Evolutionary conservation across 129 eudicot genomes (phyloP).

Genomic region (Scalesia atractyloides): DNA sequence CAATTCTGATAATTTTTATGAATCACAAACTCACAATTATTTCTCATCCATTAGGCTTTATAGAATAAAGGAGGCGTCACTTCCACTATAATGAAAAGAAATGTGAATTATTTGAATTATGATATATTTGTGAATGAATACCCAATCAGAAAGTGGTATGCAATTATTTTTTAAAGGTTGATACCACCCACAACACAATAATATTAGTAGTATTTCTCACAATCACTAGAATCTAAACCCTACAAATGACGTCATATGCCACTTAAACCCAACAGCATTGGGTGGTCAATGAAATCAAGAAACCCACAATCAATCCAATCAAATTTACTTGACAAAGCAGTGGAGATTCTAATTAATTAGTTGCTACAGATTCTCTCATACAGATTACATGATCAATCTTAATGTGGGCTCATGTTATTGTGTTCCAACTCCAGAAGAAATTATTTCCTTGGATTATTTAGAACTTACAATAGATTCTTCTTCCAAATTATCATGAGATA

Average conservation of each 20-base stretch:
- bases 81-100: constrained; percentile 18
- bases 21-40: background rate
- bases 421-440: constrained; percentile 1
- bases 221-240: constrained; percentile 33
- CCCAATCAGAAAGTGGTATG: constrained; percentile 42
- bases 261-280: constrained; percentile 42
- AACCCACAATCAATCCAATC: constrained; percentile 35
- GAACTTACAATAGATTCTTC: background rate
- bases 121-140: constrained; percentile 20
- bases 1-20: background rate
- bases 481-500: no score
- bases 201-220: constrained; percentile 23
- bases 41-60: background rate
- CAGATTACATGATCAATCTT: background rate
- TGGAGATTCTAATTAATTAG: constrained; percentile 19
- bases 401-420: constrained; percentile 15
- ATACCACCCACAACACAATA: constrained; percentile 43
- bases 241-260: constrained; percentile 48
- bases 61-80: constrained; percentile 25
- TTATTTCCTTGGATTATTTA: background rate
- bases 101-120: constrained; percentile 16
- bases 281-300: constrained; percentile 35
- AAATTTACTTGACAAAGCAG: constrained; percentile 30
- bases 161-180: constrained; percentile 39
- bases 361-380: background rate